A percentile compares a stretch with the other conserved stretches of the same genome.
These are phyloP conservation scores for Kurtzmaniella quercitrusa DNA, from an alignment of 1,139 yeast genomes.

Conservation along the genomic window DNA sequence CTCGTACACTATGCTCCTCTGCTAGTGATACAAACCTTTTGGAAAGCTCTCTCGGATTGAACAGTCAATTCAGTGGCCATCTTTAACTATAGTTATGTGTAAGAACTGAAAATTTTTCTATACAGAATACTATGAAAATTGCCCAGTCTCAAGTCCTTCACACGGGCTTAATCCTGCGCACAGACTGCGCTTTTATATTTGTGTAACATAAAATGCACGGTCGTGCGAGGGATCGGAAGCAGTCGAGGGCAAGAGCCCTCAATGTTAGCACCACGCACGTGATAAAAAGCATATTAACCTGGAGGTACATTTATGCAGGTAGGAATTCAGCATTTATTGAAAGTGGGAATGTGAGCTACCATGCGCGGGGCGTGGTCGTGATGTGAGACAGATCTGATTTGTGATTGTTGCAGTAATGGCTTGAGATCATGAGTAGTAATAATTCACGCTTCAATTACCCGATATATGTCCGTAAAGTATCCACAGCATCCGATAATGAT, in stretches of 20 bases:
- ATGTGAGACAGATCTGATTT: neutral
- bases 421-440: neutral
- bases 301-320: neutral
- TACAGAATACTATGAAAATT: slow-evolving; percentile 7
- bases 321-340: neutral
- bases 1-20: neutral
- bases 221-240: neutral
- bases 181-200: neutral
- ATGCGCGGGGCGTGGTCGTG: too few species aligned
- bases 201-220: neutral
- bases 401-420: neutral
- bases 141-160: slow-evolving; percentile 4
- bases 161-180: neutral
- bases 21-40: slow-evolving; percentile 71
- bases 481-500: slow-evolving; percentile 13
- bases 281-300: neutral
- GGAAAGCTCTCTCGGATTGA: slow-evolving; percentile 99
- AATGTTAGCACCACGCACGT: neutral
- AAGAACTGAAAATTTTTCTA: slow-evolving; percentile 13
- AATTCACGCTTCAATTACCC: slow-evolving; percentile 9
- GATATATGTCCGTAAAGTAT: slow-evolving; percentile 10
- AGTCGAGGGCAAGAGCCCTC: slow-evolving; percentile 5
- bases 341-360: too few species aligned
- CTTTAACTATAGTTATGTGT: slow-evolving; percentile 26
- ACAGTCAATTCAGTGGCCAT: slow-evolving; percentile 99